A percentile compares a stretch with the other conserved stretches of the same genome.
phyloP scores from a whole-genome alignment of 2,329 filamentous ascomycete genomes.

The Cadophora malorum region DNA sequence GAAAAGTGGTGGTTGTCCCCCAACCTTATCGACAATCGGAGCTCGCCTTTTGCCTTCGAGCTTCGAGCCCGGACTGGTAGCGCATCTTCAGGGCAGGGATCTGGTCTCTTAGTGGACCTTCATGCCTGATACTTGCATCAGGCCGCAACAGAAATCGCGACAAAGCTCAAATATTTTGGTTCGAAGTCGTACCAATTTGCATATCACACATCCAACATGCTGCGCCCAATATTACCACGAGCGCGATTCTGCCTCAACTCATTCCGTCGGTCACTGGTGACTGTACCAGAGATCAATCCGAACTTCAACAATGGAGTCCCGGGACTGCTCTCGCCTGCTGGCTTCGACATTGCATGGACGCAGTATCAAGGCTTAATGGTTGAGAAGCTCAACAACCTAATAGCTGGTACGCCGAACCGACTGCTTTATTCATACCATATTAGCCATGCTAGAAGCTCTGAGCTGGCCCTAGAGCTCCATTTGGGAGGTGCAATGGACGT shows the following conservation, averaged over 20 bases:
- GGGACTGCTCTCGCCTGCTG: constrained; percentile 72
- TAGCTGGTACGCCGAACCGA: constrained; percentile 65
- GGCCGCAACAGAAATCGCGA: not conserved
- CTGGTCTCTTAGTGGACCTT: not conserved
- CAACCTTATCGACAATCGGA: constrained; percentile 29
- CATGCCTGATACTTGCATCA: constrained; percentile 12
- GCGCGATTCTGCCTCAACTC: constrained; percentile 35
- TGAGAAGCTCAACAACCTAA: constrained; percentile 76
- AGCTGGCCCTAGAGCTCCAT: not conserved
- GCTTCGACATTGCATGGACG: constrained; percentile 79
- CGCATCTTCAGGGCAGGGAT: not conserved
- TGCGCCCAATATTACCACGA: constrained; percentile 43
- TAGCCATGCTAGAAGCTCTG: not conserved
- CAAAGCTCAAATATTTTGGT: constrained; percentile 15
- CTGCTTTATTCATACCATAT: not conserved
- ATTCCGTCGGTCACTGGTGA: constrained; percentile 53
- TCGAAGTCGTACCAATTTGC: not conserved
- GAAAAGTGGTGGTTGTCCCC: constrained; percentile 23
- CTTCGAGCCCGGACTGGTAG: no score
- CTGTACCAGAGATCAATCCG: constrained; percentile 54
- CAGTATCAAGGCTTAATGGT: constrained; percentile 80
- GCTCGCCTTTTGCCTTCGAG: constrained; percentile 27
- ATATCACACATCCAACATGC: constrained; percentile 40
- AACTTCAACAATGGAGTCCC: constrained; percentile 62
- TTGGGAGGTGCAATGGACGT: not conserved